Evolutionary conservation across 75 land plant species (phyloP), one percentile per base, ranked within the genome.

Genomic region (Pseudotsuga menziesii): DNA sequence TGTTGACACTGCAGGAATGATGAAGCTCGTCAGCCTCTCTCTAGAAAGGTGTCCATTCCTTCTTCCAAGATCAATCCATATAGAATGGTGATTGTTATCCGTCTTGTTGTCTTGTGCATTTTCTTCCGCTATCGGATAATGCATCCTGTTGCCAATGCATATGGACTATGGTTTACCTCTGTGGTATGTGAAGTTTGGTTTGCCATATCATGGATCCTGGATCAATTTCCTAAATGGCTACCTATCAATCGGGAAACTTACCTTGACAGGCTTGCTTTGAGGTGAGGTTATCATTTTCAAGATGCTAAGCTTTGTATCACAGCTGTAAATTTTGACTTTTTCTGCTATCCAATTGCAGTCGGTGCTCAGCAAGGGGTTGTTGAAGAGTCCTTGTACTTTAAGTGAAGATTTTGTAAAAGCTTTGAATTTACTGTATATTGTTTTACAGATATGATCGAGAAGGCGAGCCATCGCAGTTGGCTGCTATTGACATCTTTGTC

Each of bases 191-290:
- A 92, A 84, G 85, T 92, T 32, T 92, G 94, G 94, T 91, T 91
- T 84, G 95, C 95, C 22, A 82, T 93, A 54, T 93, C 95, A 9
- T 93, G 95, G 95, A 91, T 93, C 72, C 61, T 93, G 75, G 95
- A 93, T 85, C 95, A 93, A 78, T 93, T 93, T 72, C 95, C 93
- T 0, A 93, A 93, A 67, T 93, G 95, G 95, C 78, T 89, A 63
- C 95, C 95, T 12, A 85, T 93, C 14, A 93, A 91, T 76, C 91
- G 95, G 71, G 95, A 93, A 69, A 93, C 95, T n/a, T 93, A 93
- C 56, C 89, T 93, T 61, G 95, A 93, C 72, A 80, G 95, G 81
- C 89, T 93, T 59, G 59, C 95, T 80, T 32, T 93, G 36, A 86
- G 93, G 93, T 91, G 23, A 73, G 59, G 54, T 35, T 19, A 57